Evolutionary conservation across 1,284 basidiomycete genomes (phyloP), one percentile per base, ranked within the genome.

Genomic region (Pseudozyma tsukubaensis): DNA sequence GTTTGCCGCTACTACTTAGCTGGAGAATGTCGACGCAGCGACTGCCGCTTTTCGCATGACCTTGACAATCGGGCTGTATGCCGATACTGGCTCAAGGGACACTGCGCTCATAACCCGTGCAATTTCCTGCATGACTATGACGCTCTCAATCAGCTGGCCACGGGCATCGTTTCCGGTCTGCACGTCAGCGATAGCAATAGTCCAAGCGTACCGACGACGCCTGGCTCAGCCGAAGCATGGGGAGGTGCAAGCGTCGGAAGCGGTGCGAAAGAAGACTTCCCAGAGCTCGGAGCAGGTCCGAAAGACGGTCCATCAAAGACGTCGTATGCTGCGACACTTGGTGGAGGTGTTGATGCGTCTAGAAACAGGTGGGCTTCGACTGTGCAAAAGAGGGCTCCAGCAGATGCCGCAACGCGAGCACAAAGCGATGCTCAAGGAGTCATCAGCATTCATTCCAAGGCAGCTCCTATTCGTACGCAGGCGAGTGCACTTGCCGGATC

Each of bases 1-100:
- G 94, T 99, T 42, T 99, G 96, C 85, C 88, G 97, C 60, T 99
- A 98, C 85, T 99, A 94, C 85, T 88, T 99, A 39, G 93, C 94
- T 8, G 97, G 97, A 18, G 95, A 98, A 85, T 99, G 96, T 84
- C 87, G 97, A 58, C 87, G 96, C 54, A 92, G 94, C 53, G 96
- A 99, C 86, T 99, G 97, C 86, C 90, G 95, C 65, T 99, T 98
- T 87, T 85, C 83, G 35, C 86, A 86, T 59, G 85, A 86, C 43
- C 75, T 86, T 13, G 82, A 83, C 54, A 66, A 57, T 39, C 83
- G 84, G 42, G 95, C 95, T 0, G 86, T 97, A 21, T 98, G 94
- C 85, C 92, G 96, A 36, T 99, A 98, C 87, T 99, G 96, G 96
- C 88, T 99, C 43, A 89, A 94, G 52, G 96, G 96, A 4, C 94